Conservation (phyloP, 2,329 filamentous ascomycete species). For the Mariannaea elegans region DNA sequence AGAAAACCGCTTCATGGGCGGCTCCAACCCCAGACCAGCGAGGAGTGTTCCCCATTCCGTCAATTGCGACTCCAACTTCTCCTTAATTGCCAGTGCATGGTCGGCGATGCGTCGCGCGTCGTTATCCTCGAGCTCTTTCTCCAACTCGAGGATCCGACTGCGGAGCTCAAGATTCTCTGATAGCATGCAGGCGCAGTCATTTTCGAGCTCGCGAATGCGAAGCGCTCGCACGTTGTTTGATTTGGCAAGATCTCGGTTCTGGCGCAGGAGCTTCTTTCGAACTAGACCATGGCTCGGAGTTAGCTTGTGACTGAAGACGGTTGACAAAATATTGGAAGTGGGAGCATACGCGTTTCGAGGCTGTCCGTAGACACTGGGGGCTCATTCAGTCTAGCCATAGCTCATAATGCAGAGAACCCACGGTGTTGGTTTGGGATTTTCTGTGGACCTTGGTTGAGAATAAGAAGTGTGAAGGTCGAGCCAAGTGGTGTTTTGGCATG, state of each 20-base stretch:
- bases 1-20: slow-evolving; percentile 60
- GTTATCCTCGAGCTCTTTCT: slow-evolving; percentile 72
- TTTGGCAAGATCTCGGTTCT: slow-evolving; percentile 85
- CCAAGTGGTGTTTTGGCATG: slow-evolving; percentile 34
- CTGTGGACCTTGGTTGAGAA: slow-evolving; percentile 28
- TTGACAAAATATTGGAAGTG: slow-evolving; percentile 17
- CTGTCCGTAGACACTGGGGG: slow-evolving; percentile 72
- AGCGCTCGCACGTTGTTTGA: slow-evolving; percentile 81
- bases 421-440: slow-evolving; percentile 12
- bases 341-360: slow-evolving; percentile 73
- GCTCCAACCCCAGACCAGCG: slow-evolving; percentile 69
- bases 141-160: slow-evolving; percentile 73
- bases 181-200: slow-evolving; percentile 77
- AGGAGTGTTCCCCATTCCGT: slow-evolving; percentile 75
- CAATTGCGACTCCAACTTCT: slow-evolving; percentile 76
- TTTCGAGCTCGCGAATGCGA: slow-evolving; percentile 79
- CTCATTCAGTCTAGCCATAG: slow-evolving; percentile 86
- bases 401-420: slow-evolving; percentile 46
- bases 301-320: slow-evolving; percentile 17
- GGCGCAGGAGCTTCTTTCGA: slow-evolving; percentile 80
- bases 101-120: slow-evolving; percentile 68
- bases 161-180: slow-evolving; percentile 82
- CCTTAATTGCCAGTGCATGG: slow-evolving; percentile 74
- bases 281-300: slow-evolving; percentile 58
- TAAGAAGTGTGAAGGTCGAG: slow-evolving; percentile 26